Evolutionary conservation across 2,329 filamentous ascomycete genomes (phyloP), one percentile per base, ranked within the genome.

Genomic region (Pseudodiploospora longispora): DNA sequence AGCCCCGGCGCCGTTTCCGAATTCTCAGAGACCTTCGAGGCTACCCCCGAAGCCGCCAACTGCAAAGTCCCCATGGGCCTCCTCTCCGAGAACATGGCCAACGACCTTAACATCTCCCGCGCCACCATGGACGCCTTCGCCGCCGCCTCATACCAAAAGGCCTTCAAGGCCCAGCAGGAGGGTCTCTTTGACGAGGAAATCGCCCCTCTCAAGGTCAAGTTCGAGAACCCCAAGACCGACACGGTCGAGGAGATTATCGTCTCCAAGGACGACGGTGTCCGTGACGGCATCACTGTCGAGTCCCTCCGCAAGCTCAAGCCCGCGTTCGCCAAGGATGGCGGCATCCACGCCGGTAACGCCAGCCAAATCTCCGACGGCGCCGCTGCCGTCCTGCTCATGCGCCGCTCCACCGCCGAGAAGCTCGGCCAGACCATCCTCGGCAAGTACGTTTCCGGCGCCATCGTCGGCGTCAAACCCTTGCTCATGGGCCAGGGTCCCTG

Each of bases 61-160:
- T 98, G 93, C 82, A 96, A 95, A 72, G 91, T 97, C 3, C 83
- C 89, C 63, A 97, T 97, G 93, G 91, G 91, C 56, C 78, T 89
- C 8, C 75, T 97, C 40, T 95, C 88, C 29, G 93, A 98, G 69
- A 68, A 91, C 59, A 96, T 97, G 91, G 93, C 91, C 55, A 85
- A 88, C 68, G 88, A 89, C 63, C 80, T 84, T 58, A 74, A 76
- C 47, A 79, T 97, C 59, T 59, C 71, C 46, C 84, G 93, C 49
- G 69, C 74, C 8, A 71, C 76, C 42, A 93, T 97, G 68, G 93
- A 98, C 63, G 79, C 80, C n/a, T 98, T 97, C 65, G 93, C 93
- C 10, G 91, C 91, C n/a, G 69, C 74, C 3, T 95, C 88, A 35
- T 97, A 95, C 75, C 83, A 89, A 55, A 97, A 95, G 72, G 93